Evolutionary conservation across 2,329 filamentous ascomycete genomes (phyloP).

Genomic region (Aspergillus pseudotamarii): DNA sequence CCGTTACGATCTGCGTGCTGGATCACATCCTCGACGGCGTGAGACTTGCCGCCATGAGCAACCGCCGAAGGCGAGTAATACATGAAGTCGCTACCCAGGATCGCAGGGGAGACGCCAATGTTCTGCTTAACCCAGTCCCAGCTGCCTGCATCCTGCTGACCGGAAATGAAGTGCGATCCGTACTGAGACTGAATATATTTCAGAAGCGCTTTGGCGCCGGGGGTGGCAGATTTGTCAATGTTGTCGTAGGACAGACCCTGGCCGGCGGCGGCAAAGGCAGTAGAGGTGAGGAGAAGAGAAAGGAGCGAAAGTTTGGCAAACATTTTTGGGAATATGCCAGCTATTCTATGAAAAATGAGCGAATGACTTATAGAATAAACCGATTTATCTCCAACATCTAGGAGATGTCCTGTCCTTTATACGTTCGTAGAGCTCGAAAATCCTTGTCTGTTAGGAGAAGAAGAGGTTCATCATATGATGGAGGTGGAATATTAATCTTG

Average conservation of each 20-base stretch:
- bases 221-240: constrained; percentile 2
- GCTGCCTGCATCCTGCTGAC: constrained; percentile 6
- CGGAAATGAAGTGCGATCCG: background rate
- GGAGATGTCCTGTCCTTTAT: background rate
- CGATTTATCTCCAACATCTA: background rate
- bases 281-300: constrained; percentile 5
- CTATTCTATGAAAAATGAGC: background rate
- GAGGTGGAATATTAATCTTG: background rate
- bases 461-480: background rate
- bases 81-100: constrained; percentile 12
- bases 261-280: background rate
- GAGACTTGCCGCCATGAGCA: constrained; percentile 5
- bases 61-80: constrained; percentile 6
- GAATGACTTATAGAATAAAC: background rate
- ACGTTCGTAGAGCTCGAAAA: background rate
- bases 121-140: constrained; percentile 8
- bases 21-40: constrained; percentile 13
- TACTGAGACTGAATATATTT: constrained; percentile 5
- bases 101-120: background rate
- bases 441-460: background rate
- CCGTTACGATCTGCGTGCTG: constrained; percentile 4
- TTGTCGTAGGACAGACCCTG: constrained; percentile 3
- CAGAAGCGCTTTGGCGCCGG: constrained; percentile 4
- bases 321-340: constrained; percentile 5
- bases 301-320: background rate